Conservation (phyloP, 2,329 filamentous ascomycete genomes). For the Ophiobolus disseminans region DNA sequence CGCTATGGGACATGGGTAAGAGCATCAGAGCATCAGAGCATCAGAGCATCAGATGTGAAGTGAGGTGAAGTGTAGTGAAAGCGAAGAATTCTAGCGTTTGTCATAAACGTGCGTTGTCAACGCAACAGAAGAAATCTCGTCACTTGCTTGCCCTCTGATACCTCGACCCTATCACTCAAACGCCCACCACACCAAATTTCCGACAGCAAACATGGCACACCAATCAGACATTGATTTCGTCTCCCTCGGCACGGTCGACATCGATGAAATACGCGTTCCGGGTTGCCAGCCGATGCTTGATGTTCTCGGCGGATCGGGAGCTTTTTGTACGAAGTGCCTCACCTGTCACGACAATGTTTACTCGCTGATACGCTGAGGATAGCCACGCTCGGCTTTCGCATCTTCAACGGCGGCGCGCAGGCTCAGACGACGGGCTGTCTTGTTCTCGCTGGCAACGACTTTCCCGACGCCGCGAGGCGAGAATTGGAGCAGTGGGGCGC, state of each 20-base stretch:
- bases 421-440: constrained; percentile 20
- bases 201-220: not conserved
- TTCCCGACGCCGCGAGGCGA: constrained; percentile 13
- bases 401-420: constrained; percentile 11
- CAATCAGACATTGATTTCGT: constrained; percentile 1
- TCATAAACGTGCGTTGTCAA: no score
- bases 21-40: no score
- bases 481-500: constrained; percentile 13
- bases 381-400: constrained; percentile 19
- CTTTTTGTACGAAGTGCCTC: not conserved
- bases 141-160: no score
- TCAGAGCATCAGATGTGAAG: no score
- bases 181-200: no score
- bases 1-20: no score
- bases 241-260: constrained; percentile 31
- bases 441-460: constrained; percentile 26
- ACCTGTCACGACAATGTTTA: not conserved
- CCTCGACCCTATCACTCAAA: no score
- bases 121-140: no score
- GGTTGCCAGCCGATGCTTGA: constrained; percentile 15
- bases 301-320: constrained; percentile 26
- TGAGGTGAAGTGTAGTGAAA: no score
- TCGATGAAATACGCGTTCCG: constrained; percentile 30
- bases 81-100: no score
- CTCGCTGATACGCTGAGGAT: constrained; percentile 5